phyloP scores from a whole-genome alignment of 768 basidiomycete species.

The Termitomyces sp. region DNA sequence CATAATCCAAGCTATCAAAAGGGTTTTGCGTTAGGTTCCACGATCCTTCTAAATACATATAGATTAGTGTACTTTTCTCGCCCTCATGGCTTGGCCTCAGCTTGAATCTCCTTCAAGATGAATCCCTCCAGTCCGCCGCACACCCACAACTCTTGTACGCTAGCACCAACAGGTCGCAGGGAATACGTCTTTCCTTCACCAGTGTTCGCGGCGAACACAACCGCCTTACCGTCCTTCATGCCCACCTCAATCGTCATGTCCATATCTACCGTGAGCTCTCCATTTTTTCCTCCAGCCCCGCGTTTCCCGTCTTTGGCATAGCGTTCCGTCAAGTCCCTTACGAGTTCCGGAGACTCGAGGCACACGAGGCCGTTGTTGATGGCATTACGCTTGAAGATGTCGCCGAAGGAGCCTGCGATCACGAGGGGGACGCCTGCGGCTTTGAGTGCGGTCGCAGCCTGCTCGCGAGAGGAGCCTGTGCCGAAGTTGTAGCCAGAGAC shows the following conservation, averaged over 20 bases:
- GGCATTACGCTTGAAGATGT: slow-evolving; percentile 98
- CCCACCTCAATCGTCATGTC: slow-evolving; percentile 61
- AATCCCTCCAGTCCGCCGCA: slow-evolving; percentile 93
- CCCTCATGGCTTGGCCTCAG: slow-evolving; percentile 17
- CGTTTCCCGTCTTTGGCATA: slow-evolving; percentile 75
- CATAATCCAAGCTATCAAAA: not conserved
- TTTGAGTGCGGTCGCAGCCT: slow-evolving; percentile 96
- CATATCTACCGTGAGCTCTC: slow-evolving; percentile 81
- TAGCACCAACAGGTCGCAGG: slow-evolving; percentile 79
- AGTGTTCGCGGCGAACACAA: slow-evolving; percentile 38
- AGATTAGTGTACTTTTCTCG: not conserved
- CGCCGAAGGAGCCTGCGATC: slow-evolving; percentile 97
- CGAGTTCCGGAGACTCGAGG: slow-evolving; percentile 87
- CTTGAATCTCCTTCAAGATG: slow-evolving; percentile 71
- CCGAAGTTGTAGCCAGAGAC: slow-evolving; percentile 98
- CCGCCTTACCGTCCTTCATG: slow-evolving; percentile 69
- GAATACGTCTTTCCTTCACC: slow-evolving; percentile 52
- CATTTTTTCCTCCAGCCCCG: slow-evolving; percentile 73
- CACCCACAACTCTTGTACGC: slow-evolving; percentile 97
- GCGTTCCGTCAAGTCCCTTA: slow-evolving; percentile 72
- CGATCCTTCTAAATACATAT: not conserved
- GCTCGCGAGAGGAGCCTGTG: slow-evolving; percentile 96
- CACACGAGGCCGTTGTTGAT: slow-evolving; percentile 99
- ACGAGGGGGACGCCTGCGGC: slow-evolving; percentile 91
- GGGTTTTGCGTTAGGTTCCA: not conserved